Evolutionary conservation across 768 basidiomycete species (phyloP).

Genomic region (Paxillus involutus): DNA sequence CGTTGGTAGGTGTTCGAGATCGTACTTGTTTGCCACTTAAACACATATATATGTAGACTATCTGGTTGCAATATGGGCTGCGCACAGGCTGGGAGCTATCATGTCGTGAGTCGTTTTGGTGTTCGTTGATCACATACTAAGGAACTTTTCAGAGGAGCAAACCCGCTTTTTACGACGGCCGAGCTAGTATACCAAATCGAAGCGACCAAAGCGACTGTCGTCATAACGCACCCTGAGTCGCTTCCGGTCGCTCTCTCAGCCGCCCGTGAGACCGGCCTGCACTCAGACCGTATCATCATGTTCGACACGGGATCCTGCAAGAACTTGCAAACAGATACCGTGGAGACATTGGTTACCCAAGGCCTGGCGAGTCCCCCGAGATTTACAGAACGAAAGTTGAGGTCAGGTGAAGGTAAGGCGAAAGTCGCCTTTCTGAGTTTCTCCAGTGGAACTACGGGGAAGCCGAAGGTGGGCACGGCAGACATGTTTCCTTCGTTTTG

Average conservation of each 20-base stretch:
- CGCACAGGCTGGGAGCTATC: conserved; percentile 48
- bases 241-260: conserved; percentile 42
- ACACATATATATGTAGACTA: conserved; percentile 38
- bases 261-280: conserved; percentile 39
- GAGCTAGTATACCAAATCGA: conserved; percentile 55
- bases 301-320: conserved; percentile 23
- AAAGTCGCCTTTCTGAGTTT: conserved; percentile 67
- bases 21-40: not conserved
- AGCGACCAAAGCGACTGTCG: conserved; percentile 41
- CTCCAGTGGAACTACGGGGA: conserved; percentile 70
- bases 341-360: conserved; percentile 44
- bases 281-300: conserved; percentile 42
- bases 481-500: not conserved
- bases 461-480: conserved; percentile 49
- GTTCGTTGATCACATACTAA: not conserved
- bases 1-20: conserved; percentile 39
- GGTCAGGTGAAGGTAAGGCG: conserved; percentile 56
- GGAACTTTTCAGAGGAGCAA: conserved; percentile 44
- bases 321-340: conserved; percentile 24
- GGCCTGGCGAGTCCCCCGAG: conserved; percentile 38
- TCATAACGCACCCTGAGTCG: conserved; percentile 45
- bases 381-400: conserved; percentile 49
- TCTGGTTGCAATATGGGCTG: conserved; percentile 50
- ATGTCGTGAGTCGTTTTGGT: conserved; percentile 43
- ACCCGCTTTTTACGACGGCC: conserved; percentile 52